Evolutionary conservation across 306 rosid species (phyloP).

Genomic region (Abrus pulchellus): DNA sequence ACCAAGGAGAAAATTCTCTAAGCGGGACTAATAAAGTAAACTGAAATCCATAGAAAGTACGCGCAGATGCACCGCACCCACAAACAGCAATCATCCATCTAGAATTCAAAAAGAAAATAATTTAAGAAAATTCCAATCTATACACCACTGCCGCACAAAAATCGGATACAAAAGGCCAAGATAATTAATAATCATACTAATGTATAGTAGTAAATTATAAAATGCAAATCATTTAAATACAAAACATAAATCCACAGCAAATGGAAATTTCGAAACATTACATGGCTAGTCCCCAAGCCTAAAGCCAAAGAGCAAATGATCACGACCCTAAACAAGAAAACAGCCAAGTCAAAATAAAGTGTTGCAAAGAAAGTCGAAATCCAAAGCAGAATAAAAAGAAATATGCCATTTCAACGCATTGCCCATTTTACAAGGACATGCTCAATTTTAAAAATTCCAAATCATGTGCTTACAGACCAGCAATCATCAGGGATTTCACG

Average conservation of each 20-base stretch:
- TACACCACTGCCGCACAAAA: background rate
- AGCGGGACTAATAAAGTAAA: conserved; percentile 62
- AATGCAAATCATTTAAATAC: conserved; percentile 38
- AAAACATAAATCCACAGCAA: conserved; percentile 32
- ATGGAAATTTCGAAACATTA: conserved; percentile 51
- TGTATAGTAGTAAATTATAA: background rate
- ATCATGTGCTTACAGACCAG: conserved; percentile 10
- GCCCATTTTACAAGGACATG: conserved; percentile 2
- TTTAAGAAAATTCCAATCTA: conserved; percentile 44
- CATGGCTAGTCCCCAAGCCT: conserved; percentile 69
- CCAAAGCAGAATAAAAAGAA: background rate
- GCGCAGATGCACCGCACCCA: conserved; percentile 69
- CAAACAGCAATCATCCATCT: conserved; percentile 90
- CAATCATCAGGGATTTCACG: background rate
- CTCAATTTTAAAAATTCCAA: conserved; percentile 18
- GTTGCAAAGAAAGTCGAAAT: conserved; percentile 39
- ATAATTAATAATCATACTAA: conserved; percentile 17
- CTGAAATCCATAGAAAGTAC: conserved; percentile 64
- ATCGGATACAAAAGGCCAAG: conserved; percentile 34
- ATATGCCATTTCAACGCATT: conserved; percentile 1
- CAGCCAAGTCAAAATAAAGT: conserved; percentile 59
- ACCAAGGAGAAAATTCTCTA: conserved; percentile 48
- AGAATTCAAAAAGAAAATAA: conserved; percentile 61
- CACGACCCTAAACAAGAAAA: conserved; percentile 83
- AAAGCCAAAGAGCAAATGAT: conserved; percentile 68